Conservation (phyloP, 1,284 basidiomycete genomes). For the Rhodofomes roseus region DNA sequence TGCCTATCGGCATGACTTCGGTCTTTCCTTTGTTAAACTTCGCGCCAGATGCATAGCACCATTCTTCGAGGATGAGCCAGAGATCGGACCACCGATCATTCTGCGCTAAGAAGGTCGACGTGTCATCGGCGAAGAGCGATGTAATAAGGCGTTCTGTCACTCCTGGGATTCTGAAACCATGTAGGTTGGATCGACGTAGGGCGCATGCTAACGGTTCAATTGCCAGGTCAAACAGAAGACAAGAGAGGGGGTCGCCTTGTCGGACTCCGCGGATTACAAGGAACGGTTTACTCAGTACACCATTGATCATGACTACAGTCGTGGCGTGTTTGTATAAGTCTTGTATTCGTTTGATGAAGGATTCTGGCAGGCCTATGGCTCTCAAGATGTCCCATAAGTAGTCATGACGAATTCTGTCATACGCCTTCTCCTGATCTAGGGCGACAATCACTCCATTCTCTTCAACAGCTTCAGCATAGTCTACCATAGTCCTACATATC, state of each 20-base stretch:
- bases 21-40: background rate
- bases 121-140: background rate
- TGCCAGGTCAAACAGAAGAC: constrained; percentile 34
- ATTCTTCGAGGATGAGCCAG: background rate
- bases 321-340: constrained; percentile 23
- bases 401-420: constrained; percentile 27
- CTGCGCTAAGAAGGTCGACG: background rate
- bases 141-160: background rate
- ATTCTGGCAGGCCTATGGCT: constrained; percentile 14
- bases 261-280: constrained; percentile 23
- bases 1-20: background rate
- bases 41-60: background rate
- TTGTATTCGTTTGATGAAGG: constrained; percentile 15
- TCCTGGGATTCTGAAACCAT: constrained; percentile 25
- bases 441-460: constrained; percentile 23
- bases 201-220: constrained; percentile 31
- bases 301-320: constrained; percentile 26
- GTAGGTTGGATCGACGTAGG: constrained; percentile 26
- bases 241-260: constrained; percentile 34
- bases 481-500: constrained; percentile 16
- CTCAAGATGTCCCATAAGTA: constrained; percentile 26
- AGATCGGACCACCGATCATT: background rate
- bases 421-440: constrained; percentile 23
- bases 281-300: constrained; percentile 15
- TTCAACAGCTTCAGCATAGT: constrained; percentile 21